These are phyloP conservation scores for Aspergillus panamensis DNA, from an alignment of 495 filamentous ascomycete species.

Conservation along the genomic window DNA sequence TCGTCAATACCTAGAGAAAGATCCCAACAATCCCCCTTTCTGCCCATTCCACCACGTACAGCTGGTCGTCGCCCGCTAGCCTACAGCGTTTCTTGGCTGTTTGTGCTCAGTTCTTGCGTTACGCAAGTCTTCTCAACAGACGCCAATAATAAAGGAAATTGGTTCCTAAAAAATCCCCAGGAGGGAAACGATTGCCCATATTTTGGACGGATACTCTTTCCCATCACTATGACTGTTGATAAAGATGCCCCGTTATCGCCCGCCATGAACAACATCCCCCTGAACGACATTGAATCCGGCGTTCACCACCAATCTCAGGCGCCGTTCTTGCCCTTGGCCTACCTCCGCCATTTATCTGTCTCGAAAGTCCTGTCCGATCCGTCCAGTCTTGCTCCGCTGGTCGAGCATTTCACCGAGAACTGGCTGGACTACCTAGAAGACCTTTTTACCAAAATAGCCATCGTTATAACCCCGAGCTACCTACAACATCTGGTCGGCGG, in stretches of 20 bases:
- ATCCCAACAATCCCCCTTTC: neutral
- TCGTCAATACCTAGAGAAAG: neutral
- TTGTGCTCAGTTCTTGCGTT: too few species aligned
- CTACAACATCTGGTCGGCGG: slow-evolving; percentile 40
- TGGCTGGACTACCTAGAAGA: slow-evolving; percentile 31
- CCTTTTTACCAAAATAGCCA: slow-evolving; percentile 30
- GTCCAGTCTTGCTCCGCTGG: slow-evolving; percentile 18
- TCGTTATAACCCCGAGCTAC: slow-evolving; percentile 41
- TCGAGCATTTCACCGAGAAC: slow-evolving; percentile 26
- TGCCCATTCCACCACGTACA: neutral
- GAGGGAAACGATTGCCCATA: neutral
- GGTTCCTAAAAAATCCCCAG: neutral
- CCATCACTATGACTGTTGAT: slow-evolving; percentile 16
- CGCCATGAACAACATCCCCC: slow-evolving; percentile 29
- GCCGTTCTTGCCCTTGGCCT: slow-evolving; percentile 12
- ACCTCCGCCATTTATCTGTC: slow-evolving; percentile 19
- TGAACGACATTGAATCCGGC: slow-evolving; percentile 33
- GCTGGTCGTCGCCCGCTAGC: neutral
- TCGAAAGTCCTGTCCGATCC: slow-evolving; percentile 32
- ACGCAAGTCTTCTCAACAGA: too few species aligned
- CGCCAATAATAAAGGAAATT: too few species aligned
- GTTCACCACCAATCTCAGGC: slow-evolving; percentile 7
- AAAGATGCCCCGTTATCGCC: slow-evolving; percentile 21
- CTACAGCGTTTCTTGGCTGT: too few species aligned
- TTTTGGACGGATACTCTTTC: neutral